Percentiles rank a stretch among this genome's conserved stretches.
phyloP scores from a whole-genome alignment of 345 rosid species.

The Eucalyptus sideroxylon region DNA sequence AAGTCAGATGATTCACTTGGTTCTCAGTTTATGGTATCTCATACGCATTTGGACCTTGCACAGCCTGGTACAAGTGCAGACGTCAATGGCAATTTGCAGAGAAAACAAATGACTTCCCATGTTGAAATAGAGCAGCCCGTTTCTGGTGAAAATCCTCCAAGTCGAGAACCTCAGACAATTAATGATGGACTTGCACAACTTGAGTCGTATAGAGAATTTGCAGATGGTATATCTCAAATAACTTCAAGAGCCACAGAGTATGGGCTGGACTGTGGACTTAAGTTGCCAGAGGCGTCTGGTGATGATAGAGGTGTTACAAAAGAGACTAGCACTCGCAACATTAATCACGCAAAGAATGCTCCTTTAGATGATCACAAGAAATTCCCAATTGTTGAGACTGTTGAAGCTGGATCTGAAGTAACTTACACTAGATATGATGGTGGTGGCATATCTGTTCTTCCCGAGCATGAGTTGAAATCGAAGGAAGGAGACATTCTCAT shows the following conservation, averaged over 20 bases:
- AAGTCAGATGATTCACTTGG: constrained; percentile 70
- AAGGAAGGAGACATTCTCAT: constrained; percentile 37
- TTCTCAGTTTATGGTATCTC: constrained; percentile 49
- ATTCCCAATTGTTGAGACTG: neutral
- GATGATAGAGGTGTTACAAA: constrained; percentile 12
- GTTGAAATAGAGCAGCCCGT: constrained; percentile 1
- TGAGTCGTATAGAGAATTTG: constrained; percentile 28
- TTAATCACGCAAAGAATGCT: neutral
- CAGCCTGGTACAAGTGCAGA: constrained; percentile 29
- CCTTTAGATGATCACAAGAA: neutral
- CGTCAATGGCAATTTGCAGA: constrained; percentile 20
- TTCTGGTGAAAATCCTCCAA: constrained; percentile 3
- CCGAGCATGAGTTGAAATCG: neutral
- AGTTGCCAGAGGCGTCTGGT: neutral
- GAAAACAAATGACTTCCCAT: neutral
- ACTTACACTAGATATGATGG: neutral
- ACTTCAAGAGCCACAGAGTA: constrained; percentile 15
- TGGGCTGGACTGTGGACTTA: neutral
- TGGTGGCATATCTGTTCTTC: neutral
- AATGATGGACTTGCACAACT: constrained; percentile 20
- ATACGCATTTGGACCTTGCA: constrained; percentile 23
- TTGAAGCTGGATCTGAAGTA: constrained; percentile 9
- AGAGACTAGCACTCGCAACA: constrained; percentile 12
- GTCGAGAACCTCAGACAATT: constrained; percentile 3
- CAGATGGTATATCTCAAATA: constrained; percentile 11